Percentiles rank a stretch among this genome's conserved stretches.
phyloP scores from a whole-genome alignment of 2,329 filamentous ascomycete species.

The Orbilia quercus region DNA sequence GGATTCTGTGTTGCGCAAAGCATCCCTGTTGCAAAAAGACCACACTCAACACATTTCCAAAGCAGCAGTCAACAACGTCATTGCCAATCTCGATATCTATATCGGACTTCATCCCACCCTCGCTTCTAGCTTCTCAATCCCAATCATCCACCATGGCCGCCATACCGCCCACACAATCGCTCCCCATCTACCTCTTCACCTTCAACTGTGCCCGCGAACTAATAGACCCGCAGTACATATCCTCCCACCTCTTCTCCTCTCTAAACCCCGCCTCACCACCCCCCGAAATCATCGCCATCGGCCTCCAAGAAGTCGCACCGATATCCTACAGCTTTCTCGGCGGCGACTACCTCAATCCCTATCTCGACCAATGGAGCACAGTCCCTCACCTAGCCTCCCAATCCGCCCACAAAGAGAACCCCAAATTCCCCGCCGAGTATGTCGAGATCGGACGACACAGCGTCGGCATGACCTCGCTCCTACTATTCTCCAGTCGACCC shows the following conservation, averaged over 20 bases:
- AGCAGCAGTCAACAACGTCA: slow-evolving; percentile 1
- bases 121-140: background rate
- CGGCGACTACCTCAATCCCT: slow-evolving; percentile 79
- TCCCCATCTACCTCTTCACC: slow-evolving; percentile 53
- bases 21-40: slow-evolving; percentile 38
- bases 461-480: slow-evolving; percentile 87
- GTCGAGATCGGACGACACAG: slow-evolving; percentile 77
- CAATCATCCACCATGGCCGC: slow-evolving; percentile 18
- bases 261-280: slow-evolving; percentile 69
- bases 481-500: slow-evolving; percentile 80
- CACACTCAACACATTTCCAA: slow-evolving; percentile 39
- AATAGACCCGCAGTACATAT: slow-evolving; percentile 24
- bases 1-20: slow-evolving; percentile 31
- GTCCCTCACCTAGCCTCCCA: slow-evolving; percentile 76
- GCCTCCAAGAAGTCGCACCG: slow-evolving; percentile 88
- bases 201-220: slow-evolving; percentile 51
- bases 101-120: slow-evolving; percentile 13
- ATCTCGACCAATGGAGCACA: slow-evolving; percentile 76
- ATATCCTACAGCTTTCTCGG: slow-evolving; percentile 87
- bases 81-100: slow-evolving; percentile 5
- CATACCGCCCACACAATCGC: slow-evolving; percentile 73
- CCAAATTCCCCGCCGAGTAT: slow-evolving; percentile 67
- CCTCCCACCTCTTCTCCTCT: slow-evolving; percentile 72
- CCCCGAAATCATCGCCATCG: slow-evolving; percentile 74
- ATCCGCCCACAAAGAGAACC: slow-evolving; percentile 58